Evolutionary conservation across 1,284 basidiomycete genomes (phyloP).

Genomic region (Pseudozyma sp.): DNA sequence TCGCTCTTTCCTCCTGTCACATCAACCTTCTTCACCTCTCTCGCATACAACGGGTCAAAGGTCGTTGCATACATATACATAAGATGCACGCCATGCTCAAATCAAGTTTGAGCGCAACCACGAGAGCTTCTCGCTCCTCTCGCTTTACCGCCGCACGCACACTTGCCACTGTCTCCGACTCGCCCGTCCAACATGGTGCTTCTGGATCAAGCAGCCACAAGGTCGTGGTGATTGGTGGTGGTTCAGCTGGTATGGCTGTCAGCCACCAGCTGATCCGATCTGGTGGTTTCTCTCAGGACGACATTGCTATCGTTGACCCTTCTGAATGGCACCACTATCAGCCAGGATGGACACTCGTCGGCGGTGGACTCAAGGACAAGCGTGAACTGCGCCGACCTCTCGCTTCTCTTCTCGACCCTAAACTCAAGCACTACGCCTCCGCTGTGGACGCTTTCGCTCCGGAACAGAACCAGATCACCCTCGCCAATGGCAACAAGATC

Average conservation of each 20-base stretch:
- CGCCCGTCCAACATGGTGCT: slow-evolving; percentile 35
- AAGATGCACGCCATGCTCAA: slow-evolving; percentile 49
- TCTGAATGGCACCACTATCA: slow-evolving; percentile 64
- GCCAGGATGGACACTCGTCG: slow-evolving; percentile 85
- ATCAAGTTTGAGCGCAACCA: slow-evolving; percentile 15
- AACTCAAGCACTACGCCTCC: slow-evolving; percentile 81
- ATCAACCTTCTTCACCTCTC: slow-evolving; percentile 2
- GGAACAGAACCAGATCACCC: slow-evolving; percentile 78
- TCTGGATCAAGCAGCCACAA: slow-evolving; percentile 55
- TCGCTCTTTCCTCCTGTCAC: background rate
- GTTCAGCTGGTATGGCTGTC: slow-evolving; percentile 69
- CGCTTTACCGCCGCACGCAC: slow-evolving; percentile 20
- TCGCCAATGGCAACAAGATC: slow-evolving; percentile 77
- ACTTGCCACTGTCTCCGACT: slow-evolving; percentile 39
- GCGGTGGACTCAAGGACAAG: slow-evolving; percentile 79
- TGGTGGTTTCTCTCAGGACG: slow-evolving; percentile 44
- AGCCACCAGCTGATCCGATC: slow-evolving; percentile 74
- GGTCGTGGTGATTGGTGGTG: slow-evolving; percentile 69
- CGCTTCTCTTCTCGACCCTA: slow-evolving; percentile 65
- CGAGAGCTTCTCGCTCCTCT: slow-evolving; percentile 29
- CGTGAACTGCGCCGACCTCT: slow-evolving; percentile 80
- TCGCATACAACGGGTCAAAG: background rate
- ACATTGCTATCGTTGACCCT: slow-evolving; percentile 63
- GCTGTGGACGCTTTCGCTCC: slow-evolving; percentile 82
- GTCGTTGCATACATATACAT: background rate